phyloP scores from a whole-genome alignment of 176 grass and related monocot species.

The Aegilops tauschii region DNA sequence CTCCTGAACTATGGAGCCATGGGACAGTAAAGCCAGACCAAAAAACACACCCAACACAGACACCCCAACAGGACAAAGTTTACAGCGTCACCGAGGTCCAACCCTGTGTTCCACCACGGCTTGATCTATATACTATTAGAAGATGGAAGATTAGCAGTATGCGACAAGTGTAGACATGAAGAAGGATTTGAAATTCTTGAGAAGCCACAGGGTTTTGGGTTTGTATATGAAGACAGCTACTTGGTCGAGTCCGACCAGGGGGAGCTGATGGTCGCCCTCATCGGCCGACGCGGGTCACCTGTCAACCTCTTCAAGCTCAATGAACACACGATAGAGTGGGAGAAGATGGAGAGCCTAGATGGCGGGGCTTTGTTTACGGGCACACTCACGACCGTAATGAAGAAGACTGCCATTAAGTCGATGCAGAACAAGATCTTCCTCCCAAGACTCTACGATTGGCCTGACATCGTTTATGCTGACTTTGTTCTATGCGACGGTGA shows the following conservation, averaged over 20 bases:
- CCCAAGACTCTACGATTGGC: background rate
- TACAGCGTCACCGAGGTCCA: background rate
- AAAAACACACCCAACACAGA: no score
- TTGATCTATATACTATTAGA: background rate
- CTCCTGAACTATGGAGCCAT: no score
- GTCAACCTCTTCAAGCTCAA: background rate
- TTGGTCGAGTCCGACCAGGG: background rate
- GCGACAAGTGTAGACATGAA: background rate
- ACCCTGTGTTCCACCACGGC: background rate
- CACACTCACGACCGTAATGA: background rate
- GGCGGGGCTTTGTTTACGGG: background rate
- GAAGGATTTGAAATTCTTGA: background rate
- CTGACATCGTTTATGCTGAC: background rate
- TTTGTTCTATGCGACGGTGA: background rate
- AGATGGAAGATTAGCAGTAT: background rate
- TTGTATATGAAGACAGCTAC: background rate
- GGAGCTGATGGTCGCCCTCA: background rate
- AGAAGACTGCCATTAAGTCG: background rate
- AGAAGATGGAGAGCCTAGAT: background rate
- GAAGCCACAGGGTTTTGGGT: background rate
- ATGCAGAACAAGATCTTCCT: slow-evolving; percentile 17
- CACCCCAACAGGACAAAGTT: background rate
- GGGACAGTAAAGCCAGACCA: no score
- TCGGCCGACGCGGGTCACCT: background rate
- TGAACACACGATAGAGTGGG: background rate